Conservation (phyloP, 2,329 filamentous ascomycete genomes). For the Coniella lustricola region DNA sequence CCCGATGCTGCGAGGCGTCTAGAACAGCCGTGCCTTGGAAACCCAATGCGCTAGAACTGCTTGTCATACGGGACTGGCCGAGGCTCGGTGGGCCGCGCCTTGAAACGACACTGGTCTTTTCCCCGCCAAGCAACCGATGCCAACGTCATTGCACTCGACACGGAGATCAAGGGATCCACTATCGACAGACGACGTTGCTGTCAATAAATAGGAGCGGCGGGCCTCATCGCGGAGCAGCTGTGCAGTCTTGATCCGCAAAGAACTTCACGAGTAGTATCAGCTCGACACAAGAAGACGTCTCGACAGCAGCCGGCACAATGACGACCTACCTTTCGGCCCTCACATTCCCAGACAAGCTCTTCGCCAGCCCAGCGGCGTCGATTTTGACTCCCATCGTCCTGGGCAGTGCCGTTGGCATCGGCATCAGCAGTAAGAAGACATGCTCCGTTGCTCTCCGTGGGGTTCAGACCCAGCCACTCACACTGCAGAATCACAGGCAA, state of each 20-base stretch:
- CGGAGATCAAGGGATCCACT: too few species aligned
- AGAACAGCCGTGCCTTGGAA: too few species aligned
- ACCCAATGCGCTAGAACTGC: too few species aligned
- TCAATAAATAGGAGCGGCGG: too few species aligned
- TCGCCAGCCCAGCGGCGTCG: constrained; percentile 64
- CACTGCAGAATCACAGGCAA: constrained; percentile 5
- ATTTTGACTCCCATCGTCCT: constrained; percentile 68
- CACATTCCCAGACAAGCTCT: constrained; percentile 66
- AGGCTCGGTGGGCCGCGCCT: too few species aligned
- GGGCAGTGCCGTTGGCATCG: constrained; percentile 65
- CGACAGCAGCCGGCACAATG: constrained; percentile 43
- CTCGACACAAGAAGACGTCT: background rate
- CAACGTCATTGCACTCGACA: too few species aligned
- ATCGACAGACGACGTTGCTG: too few species aligned
- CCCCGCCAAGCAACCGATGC: too few species aligned
- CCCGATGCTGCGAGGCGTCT: too few species aligned
- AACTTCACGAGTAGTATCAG: background rate
- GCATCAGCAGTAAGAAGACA: constrained; percentile 50
- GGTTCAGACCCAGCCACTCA: background rate
- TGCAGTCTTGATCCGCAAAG: background rate
- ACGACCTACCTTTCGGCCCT: constrained; percentile 70
- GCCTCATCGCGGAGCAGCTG: too few species aligned
- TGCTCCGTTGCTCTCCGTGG: background rate
- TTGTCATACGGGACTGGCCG: too few species aligned
- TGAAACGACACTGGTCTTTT: too few species aligned